These are phyloP conservation scores for Suhomyces anneliseae DNA, from an alignment of 1,139 yeast species.

Conservation along the genomic window DNA sequence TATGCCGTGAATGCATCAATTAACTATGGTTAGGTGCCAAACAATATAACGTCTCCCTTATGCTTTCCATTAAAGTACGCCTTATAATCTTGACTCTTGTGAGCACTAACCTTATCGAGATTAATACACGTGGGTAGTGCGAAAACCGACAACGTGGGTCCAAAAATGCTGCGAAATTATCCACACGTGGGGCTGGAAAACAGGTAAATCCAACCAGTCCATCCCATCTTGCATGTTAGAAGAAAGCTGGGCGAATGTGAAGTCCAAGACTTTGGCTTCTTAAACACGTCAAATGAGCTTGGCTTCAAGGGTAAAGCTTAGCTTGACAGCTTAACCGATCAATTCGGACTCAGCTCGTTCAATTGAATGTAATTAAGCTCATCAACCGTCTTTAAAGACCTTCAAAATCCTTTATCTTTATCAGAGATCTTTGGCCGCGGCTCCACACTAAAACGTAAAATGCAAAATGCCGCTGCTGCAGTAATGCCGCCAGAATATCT, in stretches of 20 bases:
- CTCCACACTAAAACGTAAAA: too few species aligned
- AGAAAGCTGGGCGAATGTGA: background rate
- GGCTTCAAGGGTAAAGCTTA: too few species aligned
- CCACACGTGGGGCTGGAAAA: background rate
- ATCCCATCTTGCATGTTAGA: background rate
- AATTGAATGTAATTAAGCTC: too few species aligned
- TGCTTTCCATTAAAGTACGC: background rate
- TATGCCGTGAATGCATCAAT: too few species aligned
- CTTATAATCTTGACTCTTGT: background rate
- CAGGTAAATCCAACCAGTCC: background rate
- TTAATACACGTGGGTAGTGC: background rate
- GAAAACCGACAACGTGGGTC: background rate
- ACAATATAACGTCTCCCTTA: background rate
- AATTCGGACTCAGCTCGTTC: too few species aligned
- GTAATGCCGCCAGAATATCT: background rate
- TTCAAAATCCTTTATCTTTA: background rate
- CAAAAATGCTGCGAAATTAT: background rate
- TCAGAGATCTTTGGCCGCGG: too few species aligned
- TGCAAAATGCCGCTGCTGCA: conserved; percentile 6
- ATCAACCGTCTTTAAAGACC: background rate
- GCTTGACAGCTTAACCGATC: too few species aligned
- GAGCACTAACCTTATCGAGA: background rate
- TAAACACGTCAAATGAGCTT: too few species aligned
- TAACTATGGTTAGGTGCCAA: background rate
- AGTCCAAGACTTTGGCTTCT: too few species aligned